Evolutionary conservation across 2,329 filamentous ascomycete species (phyloP).

Genomic region (Aureobasidium sp.): DNA sequence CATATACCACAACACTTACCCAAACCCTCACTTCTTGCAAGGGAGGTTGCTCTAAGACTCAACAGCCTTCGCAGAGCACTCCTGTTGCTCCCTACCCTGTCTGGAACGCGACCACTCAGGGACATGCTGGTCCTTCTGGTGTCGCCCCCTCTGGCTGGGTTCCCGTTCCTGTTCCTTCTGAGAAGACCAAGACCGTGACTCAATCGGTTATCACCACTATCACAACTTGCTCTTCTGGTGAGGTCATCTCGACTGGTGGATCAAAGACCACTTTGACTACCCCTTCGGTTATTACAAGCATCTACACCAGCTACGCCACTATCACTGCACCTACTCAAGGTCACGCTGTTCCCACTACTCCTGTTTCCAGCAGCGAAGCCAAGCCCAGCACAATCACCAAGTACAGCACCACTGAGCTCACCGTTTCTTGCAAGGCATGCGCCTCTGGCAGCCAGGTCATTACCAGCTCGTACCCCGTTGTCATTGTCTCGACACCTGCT

Average conservation of each 20-base stretch:
- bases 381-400: conserved; percentile 19
- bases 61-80: neutral
- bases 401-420: conserved; percentile 26
- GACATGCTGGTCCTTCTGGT: neutral
- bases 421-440: conserved; percentile 30
- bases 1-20: conserved; percentile 4
- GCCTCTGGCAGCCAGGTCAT: conserved; percentile 18
- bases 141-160: neutral
- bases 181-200: neutral
- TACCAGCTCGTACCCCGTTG: conserved; percentile 13
- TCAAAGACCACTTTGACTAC: neutral
- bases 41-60: neutral
- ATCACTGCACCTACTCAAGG: conserved; percentile 5
- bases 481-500: neutral
- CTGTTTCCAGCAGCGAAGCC: neutral
- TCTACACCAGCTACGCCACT: neutral
- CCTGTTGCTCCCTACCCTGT: neutral
- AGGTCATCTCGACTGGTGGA: neutral
- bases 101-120: neutral
- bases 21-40: neutral
- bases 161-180: neutral
- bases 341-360: neutral
- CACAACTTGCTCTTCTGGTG: conserved; percentile 5
- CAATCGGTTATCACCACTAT: neutral
- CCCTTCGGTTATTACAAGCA: neutral